A percentile compares a stretch with the other conserved stretches of the same genome.
phyloP scores from a whole-genome alignment of 768 basidiomycete genomes.

The Plicaturopsis crispa region DNA sequence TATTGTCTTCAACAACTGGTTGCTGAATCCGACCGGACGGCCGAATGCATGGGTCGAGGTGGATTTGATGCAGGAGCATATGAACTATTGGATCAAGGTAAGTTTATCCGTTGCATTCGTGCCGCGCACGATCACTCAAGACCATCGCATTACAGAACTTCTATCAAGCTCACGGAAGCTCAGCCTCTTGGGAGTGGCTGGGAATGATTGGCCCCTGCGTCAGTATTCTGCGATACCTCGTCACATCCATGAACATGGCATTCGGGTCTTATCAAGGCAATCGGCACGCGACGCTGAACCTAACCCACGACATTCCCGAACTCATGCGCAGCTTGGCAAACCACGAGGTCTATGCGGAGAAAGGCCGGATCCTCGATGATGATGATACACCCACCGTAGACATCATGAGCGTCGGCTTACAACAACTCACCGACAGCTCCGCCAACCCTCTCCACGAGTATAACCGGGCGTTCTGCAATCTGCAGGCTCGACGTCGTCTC shows the following conservation, averaged over 20 bases:
- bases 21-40: conserved; percentile 23
- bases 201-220: conserved; percentile 20
- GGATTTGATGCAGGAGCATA: conserved; percentile 26
- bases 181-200: conserved; percentile 29
- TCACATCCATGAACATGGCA: conserved; percentile 1
- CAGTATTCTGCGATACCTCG: conserved; percentile 5
- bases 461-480: conserved; percentile 13
- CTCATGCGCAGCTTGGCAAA: conserved; percentile 7
- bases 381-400: conserved; percentile 3
- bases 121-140: not conserved
- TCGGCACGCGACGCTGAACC: conserved; percentile 4
- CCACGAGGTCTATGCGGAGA: conserved; percentile 5
- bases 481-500: conserved; percentile 11
- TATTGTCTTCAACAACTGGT: conserved; percentile 23
- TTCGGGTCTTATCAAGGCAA: conserved; percentile 4
- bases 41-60: conserved; percentile 18
- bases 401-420: conserved; percentile 10
- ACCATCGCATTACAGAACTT: conserved; percentile 1
- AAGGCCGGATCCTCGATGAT: conserved; percentile 4
- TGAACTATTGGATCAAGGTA: conserved; percentile 27
- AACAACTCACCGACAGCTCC: conserved; percentile 8
- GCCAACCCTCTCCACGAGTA: conserved; percentile 17
- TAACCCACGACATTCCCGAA: conserved; percentile 2
- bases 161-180: conserved; percentile 23
- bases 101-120: not conserved